Base-by-base conservation (phyloP, 148 eudicot species). In the Spergularia bocconei region DNA sequence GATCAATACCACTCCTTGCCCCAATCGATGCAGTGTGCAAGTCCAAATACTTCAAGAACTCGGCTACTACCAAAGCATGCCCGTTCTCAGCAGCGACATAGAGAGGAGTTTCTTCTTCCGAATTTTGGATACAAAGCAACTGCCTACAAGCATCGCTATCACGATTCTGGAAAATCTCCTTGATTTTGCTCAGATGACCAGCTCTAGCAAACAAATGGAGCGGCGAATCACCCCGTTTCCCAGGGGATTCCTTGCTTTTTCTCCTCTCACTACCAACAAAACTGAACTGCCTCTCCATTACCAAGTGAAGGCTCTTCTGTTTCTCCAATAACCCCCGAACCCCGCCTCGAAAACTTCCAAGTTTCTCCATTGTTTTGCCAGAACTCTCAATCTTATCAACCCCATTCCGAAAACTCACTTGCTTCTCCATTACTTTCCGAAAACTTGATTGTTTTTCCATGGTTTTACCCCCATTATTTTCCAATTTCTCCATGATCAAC, bases 11-110 rank as follows among this genome's bases (percentile, higher is more conserved):
- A 77, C 87, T 93, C 75, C 82, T 87, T 55, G 99, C 91, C 11
- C 79, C 83, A 55, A 88, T 84, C 5, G 97, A 92, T 3, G 98
- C 97, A 53, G 85, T 84, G 69, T 88, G 78, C 81, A 89, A 86
- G 81, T 95, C 94, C 71, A 83, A 79, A 85, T 89, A 82, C 53
- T 87, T 95, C 89, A 95, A 82, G n/a, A 95, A 79, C 81, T 95
- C 94, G 4, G 55, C 77, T 7, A 95, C 94, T 15, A 88, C 83
- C 61, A 67, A 63, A 63, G 84, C 85, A 71, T 95, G 89, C 70
- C 99, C 97, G 82, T 89, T 92, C 73, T 92, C 97, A 19, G 97
- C 86, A 67, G 98, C 91, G 69, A 86, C 92, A 82, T 82, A 91
- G 14, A 92, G 79, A 56, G 85, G 88, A 80, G 98, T 92, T 78